Base-by-base conservation (phyloP, 2,329 filamentous ascomycete species). In the Xylaria sp. region DNA sequence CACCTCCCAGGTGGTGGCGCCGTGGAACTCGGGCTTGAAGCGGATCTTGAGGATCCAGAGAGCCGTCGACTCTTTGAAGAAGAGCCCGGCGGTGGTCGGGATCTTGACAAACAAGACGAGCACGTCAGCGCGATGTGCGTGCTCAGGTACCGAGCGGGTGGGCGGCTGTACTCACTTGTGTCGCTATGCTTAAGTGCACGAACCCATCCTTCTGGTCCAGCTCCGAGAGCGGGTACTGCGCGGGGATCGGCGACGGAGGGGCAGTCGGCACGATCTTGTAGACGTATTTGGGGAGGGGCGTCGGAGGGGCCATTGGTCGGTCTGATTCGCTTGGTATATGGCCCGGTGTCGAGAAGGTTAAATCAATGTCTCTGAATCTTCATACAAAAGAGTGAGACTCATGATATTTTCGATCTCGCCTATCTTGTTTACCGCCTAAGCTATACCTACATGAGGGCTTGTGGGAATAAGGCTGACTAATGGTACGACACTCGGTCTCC, bases 191-290 rank as follows among this genome's bases (percentile, higher is more conserved):
- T 18, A 91, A 78, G 73, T 91, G 89, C 39, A 91, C 81, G 78
- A 89, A 91, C 58, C 88, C 88, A 75, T 90, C 88, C 43, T 86
- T 83, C 71, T 79, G 78, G 77, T 91, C 89, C 54, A 90, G 84
- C 41, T 86, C 84, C 13, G 88, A 90, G 68, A 88, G 82, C 15
- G 89, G 88, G 62, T 88, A 86, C 67, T 82, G 79, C 1, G 80
- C 76, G 2, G 88, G 88, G 43, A 90, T 80, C 1, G 87, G 86
- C 25, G 82, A 79, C 8, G 84, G 84, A 36, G 88, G 88, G 28
- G 84, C 82, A 25, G 78, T 72, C 33, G 87, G 84, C 46, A 88
- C 79, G 75, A 91, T 90, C 75, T 91, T 90, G 83, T 90, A 90
- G 71, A 90, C 79, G 71, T 82, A 86, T 25, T 75, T 73, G 60